These are phyloP conservation scores for Globisporangium emineosum DNA, from an alignment of 352 stramenopile species.

Conservation along the genomic window DNA sequence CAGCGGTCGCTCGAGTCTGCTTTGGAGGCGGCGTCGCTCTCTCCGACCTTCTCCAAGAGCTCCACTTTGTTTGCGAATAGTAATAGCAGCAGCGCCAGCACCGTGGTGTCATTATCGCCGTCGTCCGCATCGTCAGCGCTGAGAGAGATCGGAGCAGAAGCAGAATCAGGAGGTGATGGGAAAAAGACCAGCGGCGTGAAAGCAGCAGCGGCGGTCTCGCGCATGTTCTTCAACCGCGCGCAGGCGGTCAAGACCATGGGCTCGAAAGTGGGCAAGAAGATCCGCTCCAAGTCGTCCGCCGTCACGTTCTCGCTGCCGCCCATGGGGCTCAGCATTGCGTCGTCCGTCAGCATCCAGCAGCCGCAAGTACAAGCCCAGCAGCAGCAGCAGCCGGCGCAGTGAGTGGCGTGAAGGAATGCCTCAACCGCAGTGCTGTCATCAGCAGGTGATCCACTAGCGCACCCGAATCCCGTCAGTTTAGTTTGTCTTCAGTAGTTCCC, in stretches of 20 bases:
- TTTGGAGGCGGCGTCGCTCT: conserved; percentile 25
- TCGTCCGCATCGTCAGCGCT: neutral
- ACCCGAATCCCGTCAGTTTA: neutral
- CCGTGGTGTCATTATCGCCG: neutral
- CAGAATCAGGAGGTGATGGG: conserved; percentile 2
- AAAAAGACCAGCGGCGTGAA: conserved; percentile 17
- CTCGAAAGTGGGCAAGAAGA: conserved; percentile 59
- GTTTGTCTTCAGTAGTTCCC: neutral
- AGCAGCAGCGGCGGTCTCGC: conserved; percentile 31
- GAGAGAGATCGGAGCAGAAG: neutral
- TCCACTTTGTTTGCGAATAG: neutral
- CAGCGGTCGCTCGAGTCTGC: conserved; percentile 46
- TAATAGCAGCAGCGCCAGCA: conserved; percentile 9
- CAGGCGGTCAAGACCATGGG: conserved; percentile 63
- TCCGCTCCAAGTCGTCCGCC: conserved; percentile 42
- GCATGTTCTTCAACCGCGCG: conserved; percentile 48
- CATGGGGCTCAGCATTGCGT: conserved; percentile 63
- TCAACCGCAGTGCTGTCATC: neutral
- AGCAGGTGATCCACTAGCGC: neutral
- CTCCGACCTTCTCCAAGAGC: neutral
- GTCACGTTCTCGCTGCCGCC: conserved; percentile 74
- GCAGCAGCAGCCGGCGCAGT: conserved; percentile 29
- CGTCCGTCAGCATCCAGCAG: conserved; percentile 40
- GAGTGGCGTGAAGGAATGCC: no score
- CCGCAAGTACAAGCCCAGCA: conserved; percentile 21